Base-by-base conservation (phyloP, 768 basidiomycete genomes). In the Leccinellum albellum region DNA sequence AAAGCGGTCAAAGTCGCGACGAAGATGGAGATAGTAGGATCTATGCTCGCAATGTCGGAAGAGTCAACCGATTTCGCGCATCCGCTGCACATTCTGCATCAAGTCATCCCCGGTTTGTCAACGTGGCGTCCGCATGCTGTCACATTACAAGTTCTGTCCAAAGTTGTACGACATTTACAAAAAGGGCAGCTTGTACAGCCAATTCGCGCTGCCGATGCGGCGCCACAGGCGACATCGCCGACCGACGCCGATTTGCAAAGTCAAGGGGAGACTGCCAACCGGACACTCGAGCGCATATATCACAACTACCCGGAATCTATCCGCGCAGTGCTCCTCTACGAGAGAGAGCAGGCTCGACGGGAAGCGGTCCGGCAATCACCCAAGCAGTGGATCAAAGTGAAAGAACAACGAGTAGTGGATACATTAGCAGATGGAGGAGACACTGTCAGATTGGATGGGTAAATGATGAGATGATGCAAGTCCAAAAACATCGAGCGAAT, bases 71-170 rank as follows among this genome's bases (percentile, higher is more conserved):
- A 88, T 69, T 78, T 83, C 54, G 81, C 78, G n/a, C 79, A 82
- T 64, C 76, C 82, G 6, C 73, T 91, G 33, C 77, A 81, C 58
- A 69, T 86, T 35, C 75, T 91, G 4, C 82, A 85, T 61, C 80
- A 82, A 57, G 78, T 87, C 53, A 78, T 84, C 5, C 86, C 88
- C 12, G 69, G 76, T 23, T 88, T 85, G 83, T 79, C 82, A 48
- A 67, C 73, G 46, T 91, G 88, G 90, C 76, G 75, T 45, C 82
- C 86, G n/a, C 87, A 88, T 64, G 66, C 60, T 26, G 73, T 73
- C 47, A 76, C 83, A 6, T 67, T 87, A 53, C 69, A 71, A 2
- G 63, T 82, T 9, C 68, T 91, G 48, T 69, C 78, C 26, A 65
- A 73, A 5, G 81, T 79, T 2, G 61, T 85, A 12, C 63, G 69